Percentiles rank a stretch among this genome's conserved stretches.
Evolutionary conservation across 805 yeast species (phyloP).

Genomic region (Zygotorulaspora florentina): DNA sequence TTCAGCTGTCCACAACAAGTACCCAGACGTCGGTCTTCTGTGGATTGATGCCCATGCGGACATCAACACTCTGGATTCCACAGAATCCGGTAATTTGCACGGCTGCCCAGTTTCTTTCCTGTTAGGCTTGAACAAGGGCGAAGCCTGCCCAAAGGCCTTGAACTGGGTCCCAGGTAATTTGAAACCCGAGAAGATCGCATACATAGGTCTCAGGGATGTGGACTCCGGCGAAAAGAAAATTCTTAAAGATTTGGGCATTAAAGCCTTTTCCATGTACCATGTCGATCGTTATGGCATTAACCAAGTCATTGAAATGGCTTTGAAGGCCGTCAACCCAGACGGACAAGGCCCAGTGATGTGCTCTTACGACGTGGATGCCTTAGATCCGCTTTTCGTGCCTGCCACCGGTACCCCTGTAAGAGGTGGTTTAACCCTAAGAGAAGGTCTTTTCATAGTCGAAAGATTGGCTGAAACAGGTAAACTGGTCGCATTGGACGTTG

Average conservation of each 20-base stretch:
- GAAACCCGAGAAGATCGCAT: constrained; percentile 69
- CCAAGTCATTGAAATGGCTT: constrained; percentile 86
- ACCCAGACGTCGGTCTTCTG: constrained; percentile 83
- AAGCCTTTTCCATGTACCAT: constrained; percentile 93
- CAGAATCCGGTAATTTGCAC: constrained; percentile 87
- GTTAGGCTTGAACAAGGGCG: constrained; percentile 68
- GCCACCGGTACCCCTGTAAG: constrained; percentile 98
- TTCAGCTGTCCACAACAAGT: constrained; percentile 68
- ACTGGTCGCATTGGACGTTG: constrained; percentile 82
- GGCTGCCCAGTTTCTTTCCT: constrained; percentile 95
- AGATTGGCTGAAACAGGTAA: constrained; percentile 89
- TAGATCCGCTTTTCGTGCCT: constrained; percentile 90
- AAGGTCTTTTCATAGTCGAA: constrained; percentile 88
- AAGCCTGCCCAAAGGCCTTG: constrained; percentile 64
- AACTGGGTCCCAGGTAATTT: constrained; percentile 74
- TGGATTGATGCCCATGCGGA: constrained; percentile 99
- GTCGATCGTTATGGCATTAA: constrained; percentile 92
- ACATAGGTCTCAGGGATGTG: constrained; percentile 92
- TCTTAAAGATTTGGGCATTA: constrained; percentile 62
- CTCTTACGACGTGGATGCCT: constrained; percentile 94
- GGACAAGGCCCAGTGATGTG: constrained; percentile 75
- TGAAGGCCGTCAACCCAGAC: constrained; percentile 69
- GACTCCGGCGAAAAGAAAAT: constrained; percentile 80
- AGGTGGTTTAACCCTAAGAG: constrained; percentile 92
- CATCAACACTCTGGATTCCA: constrained; percentile 79